These are phyloP conservation scores for Psilocybe azurescens DNA, from an alignment of 768 basidiomycete genomes.

Conservation along the genomic window DNA sequence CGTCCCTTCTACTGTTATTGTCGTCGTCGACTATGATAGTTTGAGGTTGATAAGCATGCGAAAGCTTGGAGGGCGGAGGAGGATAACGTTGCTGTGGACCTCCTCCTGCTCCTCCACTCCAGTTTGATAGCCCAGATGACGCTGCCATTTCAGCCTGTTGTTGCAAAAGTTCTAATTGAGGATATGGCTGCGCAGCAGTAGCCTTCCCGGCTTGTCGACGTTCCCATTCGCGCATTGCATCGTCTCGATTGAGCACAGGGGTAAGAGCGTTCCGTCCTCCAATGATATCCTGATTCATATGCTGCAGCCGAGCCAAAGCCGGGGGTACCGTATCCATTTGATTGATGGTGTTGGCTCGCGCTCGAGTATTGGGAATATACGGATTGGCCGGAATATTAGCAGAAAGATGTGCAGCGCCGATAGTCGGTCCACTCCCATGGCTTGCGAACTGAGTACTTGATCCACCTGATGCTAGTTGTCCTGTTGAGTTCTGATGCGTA, in stretches of 20 bases:
- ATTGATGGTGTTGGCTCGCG: slow-evolving; percentile 91
- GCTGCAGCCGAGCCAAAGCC: slow-evolving; percentile 86
- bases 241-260: slow-evolving; percentile 93
- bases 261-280: slow-evolving; percentile 84
- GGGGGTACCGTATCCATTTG: slow-evolving; percentile 93
- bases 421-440: slow-evolving; percentile 36
- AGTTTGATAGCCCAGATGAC: slow-evolving; percentile 61
- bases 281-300: slow-evolving; percentile 86
- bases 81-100: slow-evolving; percentile 52
- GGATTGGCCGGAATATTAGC: slow-evolving; percentile 68
- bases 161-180: slow-evolving; percentile 89
- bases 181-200: slow-evolving; percentile 77
- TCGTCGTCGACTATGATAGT: slow-evolving; percentile 69
- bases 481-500: slow-evolving; percentile 55
- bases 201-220: slow-evolving; percentile 79
- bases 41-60: slow-evolving; percentile 71
- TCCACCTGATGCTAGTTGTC: slow-evolving; percentile 42
- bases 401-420: slow-evolving; percentile 41
- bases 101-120: slow-evolving; percentile 38
- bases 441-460: slow-evolving; percentile 37
- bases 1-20: slow-evolving; percentile 58
- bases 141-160: slow-evolving; percentile 90
- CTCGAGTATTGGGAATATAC: slow-evolving; percentile 73
- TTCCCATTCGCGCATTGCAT: slow-evolving; percentile 97
- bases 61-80: slow-evolving; percentile 66